These are phyloP conservation scores for Metarhizium brunneum DNA, from an alignment of 2,329 filamentous ascomycete genomes.

Conservation along the genomic window DNA sequence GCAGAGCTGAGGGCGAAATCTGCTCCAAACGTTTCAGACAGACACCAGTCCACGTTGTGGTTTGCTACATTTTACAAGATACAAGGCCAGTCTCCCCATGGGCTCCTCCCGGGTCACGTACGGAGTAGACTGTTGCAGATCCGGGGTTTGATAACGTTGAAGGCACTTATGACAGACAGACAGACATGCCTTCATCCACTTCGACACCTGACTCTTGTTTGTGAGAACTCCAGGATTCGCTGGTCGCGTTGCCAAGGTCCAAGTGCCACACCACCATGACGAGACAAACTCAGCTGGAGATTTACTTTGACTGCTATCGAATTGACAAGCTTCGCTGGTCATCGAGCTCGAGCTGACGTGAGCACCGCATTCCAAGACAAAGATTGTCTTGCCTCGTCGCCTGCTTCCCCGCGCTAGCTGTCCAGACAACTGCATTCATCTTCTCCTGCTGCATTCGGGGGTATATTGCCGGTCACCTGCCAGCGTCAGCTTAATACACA, in stretches of 20 bases:
- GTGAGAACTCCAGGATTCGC: too few species aligned
- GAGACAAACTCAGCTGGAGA: neutral
- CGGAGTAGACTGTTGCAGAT: neutral
- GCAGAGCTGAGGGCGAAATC: too few species aligned
- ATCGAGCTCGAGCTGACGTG: neutral
- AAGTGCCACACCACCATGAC: neutral
- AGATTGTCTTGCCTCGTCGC: neutral
- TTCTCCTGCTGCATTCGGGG: neutral
- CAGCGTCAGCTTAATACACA: neutral
- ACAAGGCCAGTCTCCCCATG: neutral
- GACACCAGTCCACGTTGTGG: neutral
- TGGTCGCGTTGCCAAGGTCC: neutral
- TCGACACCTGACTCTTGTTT: neutral
- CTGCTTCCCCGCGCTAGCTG: neutral
- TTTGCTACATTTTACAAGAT: neutral
- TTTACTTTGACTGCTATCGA: neutral
- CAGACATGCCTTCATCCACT: too few species aligned
- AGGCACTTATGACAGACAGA: neutral
- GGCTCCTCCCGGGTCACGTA: neutral
- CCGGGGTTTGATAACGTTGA: neutral
- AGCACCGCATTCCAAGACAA: neutral
- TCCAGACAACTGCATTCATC: neutral
- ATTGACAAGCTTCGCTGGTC: neutral
- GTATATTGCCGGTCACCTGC: neutral
- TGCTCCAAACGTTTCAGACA: too few species aligned